These are phyloP conservation scores for Blastobotrys capitulatus DNA, from an alignment of 1,139 yeast genomes.

Conservation along the genomic window DNA sequence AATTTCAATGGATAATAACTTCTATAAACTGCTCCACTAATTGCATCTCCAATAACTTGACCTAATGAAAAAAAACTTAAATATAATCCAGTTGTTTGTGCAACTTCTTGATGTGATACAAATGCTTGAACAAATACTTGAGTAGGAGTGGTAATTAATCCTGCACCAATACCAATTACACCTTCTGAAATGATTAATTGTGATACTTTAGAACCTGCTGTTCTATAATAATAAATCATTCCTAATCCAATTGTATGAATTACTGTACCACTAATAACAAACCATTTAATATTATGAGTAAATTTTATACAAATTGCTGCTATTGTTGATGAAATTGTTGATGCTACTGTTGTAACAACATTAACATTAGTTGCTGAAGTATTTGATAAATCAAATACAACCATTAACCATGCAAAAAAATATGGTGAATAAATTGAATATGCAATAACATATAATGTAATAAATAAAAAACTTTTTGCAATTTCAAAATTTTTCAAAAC, in stretches of 20 bases:
- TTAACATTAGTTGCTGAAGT: slow-evolving; percentile 61
- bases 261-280: slow-evolving; percentile 50
- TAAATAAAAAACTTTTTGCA: slow-evolving; percentile 14
- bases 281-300: slow-evolving; percentile 50
- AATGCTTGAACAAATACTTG: slow-evolving; percentile 23
- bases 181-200: slow-evolving; percentile 18
- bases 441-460: slow-evolving; percentile 16
- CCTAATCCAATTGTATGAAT: slow-evolving; percentile 56
- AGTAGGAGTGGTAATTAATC: slow-evolving; percentile 20
- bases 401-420: slow-evolving; percentile 44
- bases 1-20: slow-evolving; percentile 13
- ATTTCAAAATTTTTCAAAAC: slow-evolving; percentile 13
- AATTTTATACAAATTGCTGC: slow-evolving; percentile 47
- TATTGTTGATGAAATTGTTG: slow-evolving; percentile 51
- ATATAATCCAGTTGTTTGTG: slow-evolving; percentile 22
- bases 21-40: slow-evolving; percentile 19
- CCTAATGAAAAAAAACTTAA: slow-evolving; percentile 21
- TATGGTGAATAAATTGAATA: slow-evolving; percentile 18
- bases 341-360: slow-evolving; percentile 59
- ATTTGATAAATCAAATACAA: slow-evolving; percentile 44
- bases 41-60: slow-evolving; percentile 18
- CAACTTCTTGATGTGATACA: slow-evolving; percentile 20
- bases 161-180: slow-evolving; percentile 23
- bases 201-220: slow-evolving; percentile 15
- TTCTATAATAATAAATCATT: slow-evolving; percentile 15